Conservation (phyloP, 805 yeast genomes). For the Candida xyloterini region DNA sequence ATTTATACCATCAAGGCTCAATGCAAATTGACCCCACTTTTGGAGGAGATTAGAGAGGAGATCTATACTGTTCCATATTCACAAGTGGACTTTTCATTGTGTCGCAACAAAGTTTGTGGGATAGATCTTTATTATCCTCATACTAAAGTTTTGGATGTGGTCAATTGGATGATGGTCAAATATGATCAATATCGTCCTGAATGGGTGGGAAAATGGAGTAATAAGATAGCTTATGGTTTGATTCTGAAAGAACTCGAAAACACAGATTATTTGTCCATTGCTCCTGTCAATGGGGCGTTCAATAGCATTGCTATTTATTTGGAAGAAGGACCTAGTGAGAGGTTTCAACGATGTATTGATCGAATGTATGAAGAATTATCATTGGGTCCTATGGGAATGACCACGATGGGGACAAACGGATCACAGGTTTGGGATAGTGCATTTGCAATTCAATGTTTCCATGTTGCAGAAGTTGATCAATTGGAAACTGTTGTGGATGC, state of each 20-base stretch:
- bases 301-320: conserved; percentile 66
- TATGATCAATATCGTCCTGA: conserved; percentile 80
- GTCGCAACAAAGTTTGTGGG: conserved; percentile 85
- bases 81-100: conserved; percentile 59
- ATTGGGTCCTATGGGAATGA: conserved; percentile 87
- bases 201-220: conserved; percentile 58
- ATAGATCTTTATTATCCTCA: conserved; percentile 95
- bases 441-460: conserved; percentile 80
- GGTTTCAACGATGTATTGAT: conserved; percentile 51
- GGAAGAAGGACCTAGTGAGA: conserved; percentile 68
- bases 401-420: conserved; percentile 96
- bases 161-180: conserved; percentile 55
- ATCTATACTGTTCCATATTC: conserved; percentile 69
- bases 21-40: conserved; percentile 61
- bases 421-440: conserved; percentile 97
- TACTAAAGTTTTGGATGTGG: conserved; percentile 57
- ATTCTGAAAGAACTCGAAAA: conserved; percentile 72
- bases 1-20: conserved; percentile 53
- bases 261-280: conserved; percentile 81
- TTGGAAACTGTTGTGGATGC: conserved; percentile 60
- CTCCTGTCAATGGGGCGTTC: conserved; percentile 90
- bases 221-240: conserved; percentile 53
- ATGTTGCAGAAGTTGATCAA: conserved; percentile 75
- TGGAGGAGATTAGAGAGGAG: conserved; percentile 68
- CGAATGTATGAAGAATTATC: conserved; percentile 75